These are phyloP conservation scores for Phoma sp. DNA, from an alignment of 2,329 filamentous ascomycete genomes.

Conservation along the genomic window DNA sequence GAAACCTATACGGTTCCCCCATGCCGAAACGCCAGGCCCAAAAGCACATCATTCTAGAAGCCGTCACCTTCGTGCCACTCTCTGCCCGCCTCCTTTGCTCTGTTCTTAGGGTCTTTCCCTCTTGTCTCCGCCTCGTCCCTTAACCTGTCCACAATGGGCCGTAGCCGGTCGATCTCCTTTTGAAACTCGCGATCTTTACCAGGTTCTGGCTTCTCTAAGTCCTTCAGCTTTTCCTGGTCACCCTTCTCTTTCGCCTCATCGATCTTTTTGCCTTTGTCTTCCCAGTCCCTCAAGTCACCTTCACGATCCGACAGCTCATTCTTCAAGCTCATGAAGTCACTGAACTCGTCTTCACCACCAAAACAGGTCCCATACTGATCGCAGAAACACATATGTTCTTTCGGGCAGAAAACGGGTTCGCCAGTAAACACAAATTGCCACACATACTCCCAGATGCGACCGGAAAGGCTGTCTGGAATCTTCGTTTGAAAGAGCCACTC, in stretches of 20 bases:
- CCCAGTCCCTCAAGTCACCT: constrained; percentile 53
- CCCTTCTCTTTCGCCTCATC: constrained; percentile 46
- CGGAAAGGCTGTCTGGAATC: constrained; percentile 63
- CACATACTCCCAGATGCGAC: constrained; percentile 69
- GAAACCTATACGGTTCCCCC: neutral
- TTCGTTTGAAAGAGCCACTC: constrained; percentile 68
- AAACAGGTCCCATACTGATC: constrained; percentile 71
- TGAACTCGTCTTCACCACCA: constrained; percentile 57
- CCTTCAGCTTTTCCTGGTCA: constrained; percentile 38
- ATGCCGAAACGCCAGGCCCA: neutral
- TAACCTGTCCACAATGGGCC: constrained; percentile 52
- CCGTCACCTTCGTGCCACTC: constrained; percentile 64
- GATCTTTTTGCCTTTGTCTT: constrained; percentile 49
- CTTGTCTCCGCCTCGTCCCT: constrained; percentile 57
- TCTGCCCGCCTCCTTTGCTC: constrained; percentile 62
- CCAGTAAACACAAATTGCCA: constrained; percentile 70
- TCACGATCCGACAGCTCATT: constrained; percentile 52
- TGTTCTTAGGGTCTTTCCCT: constrained; percentile 59
- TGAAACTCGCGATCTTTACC: constrained; percentile 55
- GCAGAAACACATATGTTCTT: constrained; percentile 67
- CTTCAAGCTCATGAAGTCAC: constrained; percentile 58
- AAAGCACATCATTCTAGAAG: constrained; percentile 49
- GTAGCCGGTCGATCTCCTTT: constrained; percentile 54
- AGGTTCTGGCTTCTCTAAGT: constrained; percentile 39
- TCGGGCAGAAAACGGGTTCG: constrained; percentile 56